Evolutionary conservation across 177 flowering plant genomes (phyloP), one percentile per base, ranked within the genome.

Genomic region (Vitis hybrid): DNA sequence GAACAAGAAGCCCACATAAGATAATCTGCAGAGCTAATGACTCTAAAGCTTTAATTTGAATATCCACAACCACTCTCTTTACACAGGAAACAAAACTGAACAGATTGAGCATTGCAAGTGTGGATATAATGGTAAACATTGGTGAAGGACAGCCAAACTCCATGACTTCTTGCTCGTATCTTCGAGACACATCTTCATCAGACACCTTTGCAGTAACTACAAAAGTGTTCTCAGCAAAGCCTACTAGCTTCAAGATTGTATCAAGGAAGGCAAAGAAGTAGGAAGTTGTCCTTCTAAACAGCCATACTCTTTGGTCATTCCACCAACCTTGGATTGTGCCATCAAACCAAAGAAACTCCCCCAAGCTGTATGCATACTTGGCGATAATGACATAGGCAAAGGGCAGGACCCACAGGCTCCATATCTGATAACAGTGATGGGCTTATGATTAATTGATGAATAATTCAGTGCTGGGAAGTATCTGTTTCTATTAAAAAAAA

Each of bases 351-450:
- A 82, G 70, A 26, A 69, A 72, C 72, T 89, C 90, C 3, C 8
- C 68, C 14, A 85, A 64, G 80, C 84, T 77, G 64, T 45, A 79
- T n/a, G n/a, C 61, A 51, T 61, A 65, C 21, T 62, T 68, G 18
- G 77, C 77, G 2, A 81, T 11, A 29, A 77, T 52, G 64, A 82
- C 81, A 64, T 77, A 88, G 2, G 76, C 75, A 58, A 88, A 86
- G 1, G 89, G 83, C 8, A 80, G 45, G 59, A 81, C 59, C 91
- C 89, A 88, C 18, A 66, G 71, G 60, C 83, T 83, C 15, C 89
- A 74, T 4, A 80, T 19, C 89, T 88, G 81, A 55, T 14, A 8
- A 18, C 51, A 11, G 29, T 26, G 29, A 26, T 26, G 29, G 29
- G 3, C 29, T 26, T 26, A 3, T 26, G 29, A 26, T 26, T 26